A percentile compares a stretch with the other conserved stretches of the same genome.
These are phyloP conservation scores for Aspergillus brasiliensis DNA, from an alignment of 2,329 filamentous ascomycete species.

Conservation along the genomic window DNA sequence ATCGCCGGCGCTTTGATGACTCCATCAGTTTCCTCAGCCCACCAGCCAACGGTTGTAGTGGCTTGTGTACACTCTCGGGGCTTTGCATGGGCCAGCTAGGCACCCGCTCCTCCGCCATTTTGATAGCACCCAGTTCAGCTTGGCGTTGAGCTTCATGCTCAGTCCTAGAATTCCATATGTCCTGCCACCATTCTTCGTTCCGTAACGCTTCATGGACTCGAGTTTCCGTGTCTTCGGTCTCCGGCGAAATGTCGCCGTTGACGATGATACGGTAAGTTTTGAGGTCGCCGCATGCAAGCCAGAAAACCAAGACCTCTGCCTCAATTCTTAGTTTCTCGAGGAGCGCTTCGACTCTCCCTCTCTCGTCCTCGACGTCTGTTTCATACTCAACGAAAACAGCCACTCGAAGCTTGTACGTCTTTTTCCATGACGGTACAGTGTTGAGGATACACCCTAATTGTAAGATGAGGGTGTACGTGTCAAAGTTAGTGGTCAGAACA, in stretches of 20 bases:
- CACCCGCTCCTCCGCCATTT: conserved; percentile 42
- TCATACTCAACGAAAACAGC: conserved; percentile 90
- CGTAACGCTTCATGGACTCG: conserved; percentile 67
- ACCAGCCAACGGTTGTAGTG: conserved; percentile 53
- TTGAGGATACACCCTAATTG: conserved; percentile 83
- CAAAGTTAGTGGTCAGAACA: conserved; percentile 83
- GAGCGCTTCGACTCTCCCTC: conserved; percentile 69
- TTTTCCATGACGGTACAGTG: conserved; percentile 79
- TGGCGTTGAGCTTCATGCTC: conserved; percentile 18
- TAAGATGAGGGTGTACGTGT: conserved; percentile 85
- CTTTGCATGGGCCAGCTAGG: conserved; percentile 58
- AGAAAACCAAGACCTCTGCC: conserved; percentile 77
- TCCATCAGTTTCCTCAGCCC: conserved; percentile 65
- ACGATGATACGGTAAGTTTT: conserved; percentile 76
- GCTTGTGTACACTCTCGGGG: conserved; percentile 51
- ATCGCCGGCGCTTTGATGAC: conserved; percentile 57
- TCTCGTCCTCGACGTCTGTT: conserved; percentile 77
- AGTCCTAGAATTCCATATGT: conserved; percentile 59
- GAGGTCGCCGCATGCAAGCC: conserved; percentile 72
- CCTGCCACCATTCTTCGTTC: conserved; percentile 81
- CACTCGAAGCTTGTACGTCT: conserved; percentile 71
- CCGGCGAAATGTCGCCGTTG: conserved; percentile 61
- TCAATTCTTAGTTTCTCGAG: conserved; percentile 81
- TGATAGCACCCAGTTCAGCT: conserved; percentile 19
- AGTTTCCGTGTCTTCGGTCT: conserved; percentile 58